Evolutionary conservation across 495 filamentous ascomycete species (phyloP).

Genomic region (Tuber borchii): DNA sequence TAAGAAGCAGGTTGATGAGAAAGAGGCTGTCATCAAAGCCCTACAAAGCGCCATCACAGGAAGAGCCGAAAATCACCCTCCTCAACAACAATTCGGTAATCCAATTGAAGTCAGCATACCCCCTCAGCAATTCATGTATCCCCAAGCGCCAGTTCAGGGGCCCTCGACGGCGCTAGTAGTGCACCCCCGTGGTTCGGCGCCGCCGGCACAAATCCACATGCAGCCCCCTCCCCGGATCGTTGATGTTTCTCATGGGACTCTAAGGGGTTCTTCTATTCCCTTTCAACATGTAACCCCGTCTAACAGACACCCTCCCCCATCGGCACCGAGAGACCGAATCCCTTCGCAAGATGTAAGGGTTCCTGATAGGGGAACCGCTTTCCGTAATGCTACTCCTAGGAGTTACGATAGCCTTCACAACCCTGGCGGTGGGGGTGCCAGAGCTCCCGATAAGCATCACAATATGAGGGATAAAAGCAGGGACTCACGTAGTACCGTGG

Average conservation of each 20-base stretch:
- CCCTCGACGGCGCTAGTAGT: neutral
- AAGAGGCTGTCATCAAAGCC: slow-evolving; percentile 18
- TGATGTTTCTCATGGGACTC: neutral
- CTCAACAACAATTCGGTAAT: neutral
- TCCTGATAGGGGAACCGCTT: neutral
- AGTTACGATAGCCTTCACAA: neutral
- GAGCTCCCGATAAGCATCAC: neutral
- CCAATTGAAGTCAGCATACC: neutral
- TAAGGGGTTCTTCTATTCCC: neutral
- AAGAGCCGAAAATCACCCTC: neutral
- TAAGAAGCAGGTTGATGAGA: slow-evolving; percentile 13
- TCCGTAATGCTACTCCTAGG: neutral
- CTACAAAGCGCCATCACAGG: slow-evolving; percentile 18
- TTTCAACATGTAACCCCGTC: neutral
- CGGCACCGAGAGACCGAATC: neutral
- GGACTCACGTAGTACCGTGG: neutral
- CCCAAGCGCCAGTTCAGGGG: neutral
- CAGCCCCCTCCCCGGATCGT: neutral
- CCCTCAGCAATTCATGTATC: slow-evolving; percentile 1
- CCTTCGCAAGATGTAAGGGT: neutral
- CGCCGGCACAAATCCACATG: neutral
- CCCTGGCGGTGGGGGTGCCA: neutral
- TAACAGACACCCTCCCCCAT: neutral
- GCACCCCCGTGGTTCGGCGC: neutral
- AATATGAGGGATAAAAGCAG: neutral